These are phyloP conservation scores for Centrapalus pauciflorus DNA, from an alignment of 129 eudicot genomes.

Conservation along the genomic window DNA sequence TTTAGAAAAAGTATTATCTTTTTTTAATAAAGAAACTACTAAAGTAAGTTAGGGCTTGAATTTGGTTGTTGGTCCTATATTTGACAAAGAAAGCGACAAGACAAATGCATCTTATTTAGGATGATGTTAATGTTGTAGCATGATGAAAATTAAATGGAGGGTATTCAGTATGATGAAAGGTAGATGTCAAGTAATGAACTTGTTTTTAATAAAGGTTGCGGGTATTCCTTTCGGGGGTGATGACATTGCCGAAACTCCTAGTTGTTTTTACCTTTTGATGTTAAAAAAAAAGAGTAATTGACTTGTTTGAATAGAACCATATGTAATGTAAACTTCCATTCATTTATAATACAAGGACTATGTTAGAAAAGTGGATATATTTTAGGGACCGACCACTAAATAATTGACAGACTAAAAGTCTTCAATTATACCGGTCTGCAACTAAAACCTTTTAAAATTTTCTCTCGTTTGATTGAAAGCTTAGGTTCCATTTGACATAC, in stretches of 20 bases:
- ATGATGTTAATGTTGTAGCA: neutral
- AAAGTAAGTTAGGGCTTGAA: neutral
- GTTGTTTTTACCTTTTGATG: too few relatives aligned
- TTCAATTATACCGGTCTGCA: neutral
- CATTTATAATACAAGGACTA: slow-evolving; percentile 28
- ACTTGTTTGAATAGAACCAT: slow-evolving; percentile 5
- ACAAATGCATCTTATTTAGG: neutral
- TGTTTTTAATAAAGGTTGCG: too few relatives aligned
- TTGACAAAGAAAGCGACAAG: slow-evolving; percentile 8
- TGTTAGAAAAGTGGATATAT: slow-evolving; percentile 1
- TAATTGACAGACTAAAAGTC: slow-evolving; percentile 14
- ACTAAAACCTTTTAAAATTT: slow-evolving; percentile 1
- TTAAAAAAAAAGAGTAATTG: too few relatives aligned
- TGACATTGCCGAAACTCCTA: too few relatives aligned
- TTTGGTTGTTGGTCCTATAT: neutral
- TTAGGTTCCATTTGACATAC: too few relatives aligned
- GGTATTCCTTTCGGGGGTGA: too few relatives aligned
- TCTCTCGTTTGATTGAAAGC: too few relatives aligned
- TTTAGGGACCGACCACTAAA: slow-evolving; percentile 33
- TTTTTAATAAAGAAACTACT: neutral
- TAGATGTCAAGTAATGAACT: slow-evolving; percentile 16
- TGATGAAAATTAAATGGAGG: neutral
- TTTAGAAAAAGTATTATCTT: neutral
- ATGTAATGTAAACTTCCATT: neutral
- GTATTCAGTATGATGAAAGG: slow-evolving; percentile 10